Percentiles rank a stretch among this genome's conserved stretches.
Conservation (phyloP, 1,139 yeast genomes). For the Candida albicans region DNA sequence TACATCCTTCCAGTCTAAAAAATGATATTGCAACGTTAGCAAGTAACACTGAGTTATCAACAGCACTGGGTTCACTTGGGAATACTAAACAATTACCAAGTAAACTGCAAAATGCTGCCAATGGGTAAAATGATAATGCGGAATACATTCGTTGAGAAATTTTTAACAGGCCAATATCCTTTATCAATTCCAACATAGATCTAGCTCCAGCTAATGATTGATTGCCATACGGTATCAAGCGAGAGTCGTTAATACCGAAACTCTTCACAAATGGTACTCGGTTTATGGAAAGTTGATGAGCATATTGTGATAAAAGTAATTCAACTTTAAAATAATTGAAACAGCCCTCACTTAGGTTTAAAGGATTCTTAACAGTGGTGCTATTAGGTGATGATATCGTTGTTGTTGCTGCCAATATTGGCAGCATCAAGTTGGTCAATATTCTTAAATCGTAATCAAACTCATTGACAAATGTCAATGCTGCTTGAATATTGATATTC, state of each 20-base stretch:
- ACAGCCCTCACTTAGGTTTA: not conserved
- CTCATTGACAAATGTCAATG: conserved; percentile 11
- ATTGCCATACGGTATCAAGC: conserved; percentile 21
- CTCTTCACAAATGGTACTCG: conserved; percentile 30
- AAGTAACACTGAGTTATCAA: conserved; percentile 16
- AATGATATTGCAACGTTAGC: conserved; percentile 16
- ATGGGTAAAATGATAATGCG: conserved; percentile 33
- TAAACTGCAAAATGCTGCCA: conserved; percentile 34
- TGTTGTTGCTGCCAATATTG: conserved; percentile 14
- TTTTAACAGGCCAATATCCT: conserved; percentile 12
- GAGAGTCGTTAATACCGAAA: conserved; percentile 17
- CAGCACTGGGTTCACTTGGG: conserved; percentile 11
- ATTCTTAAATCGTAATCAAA: conserved; percentile 20
- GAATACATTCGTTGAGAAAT: conserved; percentile 17
- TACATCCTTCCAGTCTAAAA: conserved; percentile 8
- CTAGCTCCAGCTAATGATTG: conserved; percentile 33
- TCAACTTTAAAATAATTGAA: conserved; percentile 15
- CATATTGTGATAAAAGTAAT: conserved; percentile 29
- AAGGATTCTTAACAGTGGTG: not conserved
- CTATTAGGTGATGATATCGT: conserved; percentile 2
- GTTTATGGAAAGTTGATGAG: conserved; percentile 37
- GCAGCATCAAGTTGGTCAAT: conserved; percentile 20
- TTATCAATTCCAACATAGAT: conserved; percentile 28
- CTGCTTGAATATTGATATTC: conserved; percentile 9
- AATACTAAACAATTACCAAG: conserved; percentile 27